Base-by-base conservation (phyloP, 1,139 yeast genomes). In the Yamadazyma triangularis region DNA sequence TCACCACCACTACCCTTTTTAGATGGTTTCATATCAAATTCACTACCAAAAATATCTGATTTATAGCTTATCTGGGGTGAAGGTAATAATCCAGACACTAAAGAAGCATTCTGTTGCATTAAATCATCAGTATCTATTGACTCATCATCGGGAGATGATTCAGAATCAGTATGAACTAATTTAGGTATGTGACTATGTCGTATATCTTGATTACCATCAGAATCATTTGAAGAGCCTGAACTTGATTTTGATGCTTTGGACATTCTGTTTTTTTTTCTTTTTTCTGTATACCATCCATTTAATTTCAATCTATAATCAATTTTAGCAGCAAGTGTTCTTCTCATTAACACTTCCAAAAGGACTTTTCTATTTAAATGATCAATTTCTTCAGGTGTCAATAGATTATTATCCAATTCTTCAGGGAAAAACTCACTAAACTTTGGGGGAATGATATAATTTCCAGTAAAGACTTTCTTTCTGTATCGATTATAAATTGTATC, bases 241-340 rank as follows among this genome's bases (percentile, higher is more conserved):
- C 13, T 14, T 8, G 29, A 22, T 12, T 12, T 13, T 3, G 30
- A 12, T n/a, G 26, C 16, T 7, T 20, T 10, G 11, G 27, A 13
- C 15, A 22, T 15, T 15, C 23, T 12, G 20, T 14, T 24, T 12
- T 22, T 8, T 8, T 14, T 13, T 19, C 10, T 8, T n/a, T 5
- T 14, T 12, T 27, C 16, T n/a, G 24, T 29, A 13, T 22, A 22
- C 20, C 25, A 30, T n/a, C 47, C 48, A 28, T 42, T 42, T 25
- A 54, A 53, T 20, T 41, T 44, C 30, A 64, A 48, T 26, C 74
- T 42, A 39, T 56, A 68, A 2, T 50, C 63, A 12, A 68, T 53
- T 45, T 68, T 68, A 3, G 71, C 73, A 25, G 71, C 67, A 39
- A 67, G 44, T 1, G 72, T 68, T 36, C 71, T 47, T 32, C 73